A percentile compares a stretch with the other conserved stretches of the same genome.
These are phyloP conservation scores for Phytophthora sp. DNA, from an alignment of 352 stramenopile species.

Conservation along the genomic window DNA sequence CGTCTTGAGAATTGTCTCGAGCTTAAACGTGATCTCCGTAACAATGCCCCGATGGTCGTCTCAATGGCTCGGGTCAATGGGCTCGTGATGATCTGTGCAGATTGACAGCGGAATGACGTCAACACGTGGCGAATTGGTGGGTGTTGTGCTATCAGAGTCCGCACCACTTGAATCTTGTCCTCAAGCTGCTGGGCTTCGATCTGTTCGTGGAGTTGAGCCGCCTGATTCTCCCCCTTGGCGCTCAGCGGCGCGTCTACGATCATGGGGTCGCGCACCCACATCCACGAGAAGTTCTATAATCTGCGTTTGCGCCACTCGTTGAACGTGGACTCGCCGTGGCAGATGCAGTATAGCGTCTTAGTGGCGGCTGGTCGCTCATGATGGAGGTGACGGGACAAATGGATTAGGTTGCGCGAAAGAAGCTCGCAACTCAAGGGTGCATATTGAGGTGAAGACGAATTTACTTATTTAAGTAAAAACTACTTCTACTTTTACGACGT, in stretches of 20 bases:
- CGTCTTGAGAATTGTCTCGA: too few relatives aligned
- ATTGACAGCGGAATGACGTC: too few relatives aligned
- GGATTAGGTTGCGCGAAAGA: background rate
- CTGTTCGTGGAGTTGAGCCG: conserved; percentile 46
- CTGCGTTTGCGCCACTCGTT: conserved; percentile 88
- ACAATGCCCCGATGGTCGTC: conserved; percentile 65
- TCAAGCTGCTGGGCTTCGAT: conserved; percentile 52
- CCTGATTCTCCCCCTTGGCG: conserved; percentile 72
- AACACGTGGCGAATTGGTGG: background rate
- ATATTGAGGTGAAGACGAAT: background rate
- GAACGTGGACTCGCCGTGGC: conserved; percentile 88
- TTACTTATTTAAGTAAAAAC: too few relatives aligned
- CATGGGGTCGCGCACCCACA: conserved; percentile 87
- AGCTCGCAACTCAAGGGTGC: background rate
- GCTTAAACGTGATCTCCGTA: too few relatives aligned
- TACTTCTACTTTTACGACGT: too few relatives aligned
- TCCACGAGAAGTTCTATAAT: conserved; percentile 84
- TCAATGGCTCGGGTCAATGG: conserved; percentile 85
- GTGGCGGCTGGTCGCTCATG: conserved; percentile 19
- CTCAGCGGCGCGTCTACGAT: conserved; percentile 84
- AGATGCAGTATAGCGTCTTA: conserved; percentile 88
- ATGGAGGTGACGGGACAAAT: too few relatives aligned
- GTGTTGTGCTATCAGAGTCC: conserved; percentile 2
- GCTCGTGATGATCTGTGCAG: conserved; percentile 86
- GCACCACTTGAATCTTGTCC: conserved; percentile 74